These are phyloP conservation scores for Henckelia pumila DNA, from an alignment of 257 asterid species.

Conservation along the genomic window DNA sequence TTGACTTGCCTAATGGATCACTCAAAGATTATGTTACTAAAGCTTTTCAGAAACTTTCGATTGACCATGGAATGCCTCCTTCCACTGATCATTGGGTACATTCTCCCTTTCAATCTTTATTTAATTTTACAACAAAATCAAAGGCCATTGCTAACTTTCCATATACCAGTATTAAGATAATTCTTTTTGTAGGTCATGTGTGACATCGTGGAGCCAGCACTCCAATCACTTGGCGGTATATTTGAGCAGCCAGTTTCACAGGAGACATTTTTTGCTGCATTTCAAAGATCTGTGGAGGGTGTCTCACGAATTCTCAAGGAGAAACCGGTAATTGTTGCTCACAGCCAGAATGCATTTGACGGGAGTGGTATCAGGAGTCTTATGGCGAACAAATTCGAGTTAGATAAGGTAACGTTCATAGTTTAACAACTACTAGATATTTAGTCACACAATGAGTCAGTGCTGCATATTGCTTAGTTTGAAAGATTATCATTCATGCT, in stretches of 20 bases:
- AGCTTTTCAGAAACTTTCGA: slow-evolving; percentile 78
- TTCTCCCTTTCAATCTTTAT: neutral
- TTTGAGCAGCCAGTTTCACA: slow-evolving; percentile 58
- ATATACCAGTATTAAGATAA: neutral
- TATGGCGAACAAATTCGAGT: slow-evolving; percentile 71
- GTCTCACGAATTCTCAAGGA: slow-evolving; percentile 65
- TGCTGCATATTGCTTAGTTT: too few relatives aligned
- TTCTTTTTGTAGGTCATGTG: slow-evolving; percentile 51
- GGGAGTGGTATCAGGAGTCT: slow-evolving; percentile 79
- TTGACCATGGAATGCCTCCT: slow-evolving; percentile 95
- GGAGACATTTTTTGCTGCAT: slow-evolving; percentile 58
- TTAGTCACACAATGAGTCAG: neutral
- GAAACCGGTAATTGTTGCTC: slow-evolving; percentile 91
- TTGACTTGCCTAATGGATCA: slow-evolving; percentile 47
- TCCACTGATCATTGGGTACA: slow-evolving; percentile 87
- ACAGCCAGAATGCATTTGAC: slow-evolving; percentile 73
- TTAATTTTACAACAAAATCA: neutral
- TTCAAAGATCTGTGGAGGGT: slow-evolving; percentile 50
- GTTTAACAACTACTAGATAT: neutral
- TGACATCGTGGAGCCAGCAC: slow-evolving; percentile 65
- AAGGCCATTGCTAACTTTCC: neutral
- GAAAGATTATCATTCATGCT: too few relatives aligned
- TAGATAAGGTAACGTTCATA: slow-evolving; percentile 56
- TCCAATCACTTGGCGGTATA: slow-evolving; percentile 46
- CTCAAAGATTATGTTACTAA: slow-evolving; percentile 52